A percentile compares a stretch with the other conserved stretches of the same genome.
Conservation (phyloP, 345 rosid species). For the Euphorbia lathyris region DNA sequence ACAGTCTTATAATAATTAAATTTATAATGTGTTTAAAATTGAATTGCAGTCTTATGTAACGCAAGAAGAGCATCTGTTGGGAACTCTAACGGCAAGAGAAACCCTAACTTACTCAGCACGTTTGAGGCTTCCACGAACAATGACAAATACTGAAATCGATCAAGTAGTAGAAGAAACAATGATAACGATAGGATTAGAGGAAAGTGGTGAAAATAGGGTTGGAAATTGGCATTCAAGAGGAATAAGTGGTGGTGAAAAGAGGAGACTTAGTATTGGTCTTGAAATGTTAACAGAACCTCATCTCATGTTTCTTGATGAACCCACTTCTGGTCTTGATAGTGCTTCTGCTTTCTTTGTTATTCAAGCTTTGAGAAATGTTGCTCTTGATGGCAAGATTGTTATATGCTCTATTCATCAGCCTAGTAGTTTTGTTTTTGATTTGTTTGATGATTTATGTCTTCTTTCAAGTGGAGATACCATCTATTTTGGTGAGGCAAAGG, state of each 20-base stretch:
- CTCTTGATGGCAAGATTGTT: neutral
- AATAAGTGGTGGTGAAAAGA: neutral
- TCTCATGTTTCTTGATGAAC: neutral
- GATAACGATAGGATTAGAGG: neutral
- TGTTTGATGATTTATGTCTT: neutral
- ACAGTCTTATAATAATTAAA: no score
- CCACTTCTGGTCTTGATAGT: neutral
- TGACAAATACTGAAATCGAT: neutral
- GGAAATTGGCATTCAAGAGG: neutral
- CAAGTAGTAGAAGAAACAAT: neutral
- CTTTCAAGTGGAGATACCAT: neutral
- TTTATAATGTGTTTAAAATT: neutral
- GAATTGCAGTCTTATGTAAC: neutral
- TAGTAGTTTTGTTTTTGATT: neutral
- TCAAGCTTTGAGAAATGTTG: neutral
- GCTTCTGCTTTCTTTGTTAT: neutral
- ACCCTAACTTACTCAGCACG: neutral
- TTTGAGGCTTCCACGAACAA: neutral
- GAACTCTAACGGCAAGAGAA: constrained; percentile 1
- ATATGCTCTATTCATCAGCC: neutral
- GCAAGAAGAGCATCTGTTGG: neutral
- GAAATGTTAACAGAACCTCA: neutral
- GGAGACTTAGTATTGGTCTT: neutral
- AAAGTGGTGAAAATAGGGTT: neutral
- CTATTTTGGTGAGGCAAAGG: neutral